A percentile compares a stretch with the other conserved stretches of the same genome.
Evolutionary conservation across 1,139 yeast species (phyloP).

Genomic region (Scheffersomyces insectosa): DNA sequence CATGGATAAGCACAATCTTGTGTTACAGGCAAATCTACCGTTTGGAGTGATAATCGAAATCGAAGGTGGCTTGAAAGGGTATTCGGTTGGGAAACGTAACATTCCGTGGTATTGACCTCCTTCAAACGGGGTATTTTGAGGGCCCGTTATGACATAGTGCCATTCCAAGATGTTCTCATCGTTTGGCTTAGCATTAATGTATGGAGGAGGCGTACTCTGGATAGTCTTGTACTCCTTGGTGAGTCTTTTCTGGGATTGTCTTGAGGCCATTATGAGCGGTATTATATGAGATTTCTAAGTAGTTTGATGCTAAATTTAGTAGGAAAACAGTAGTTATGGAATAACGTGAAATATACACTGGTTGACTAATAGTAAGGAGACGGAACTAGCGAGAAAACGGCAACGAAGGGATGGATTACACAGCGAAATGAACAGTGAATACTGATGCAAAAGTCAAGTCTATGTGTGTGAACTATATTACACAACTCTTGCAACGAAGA

Average conservation of each 20-base stretch:
- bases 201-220: conserved; percentile 78
- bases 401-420: too few species aligned
- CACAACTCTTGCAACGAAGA: too few species aligned
- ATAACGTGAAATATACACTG: too few species aligned
- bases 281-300: too few species aligned
- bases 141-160: conserved; percentile 83
- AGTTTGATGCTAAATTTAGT: too few species aligned
- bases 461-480: too few species aligned
- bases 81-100: conserved; percentile 78
- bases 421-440: too few species aligned
- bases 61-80: conserved; percentile 92
- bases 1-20: conserved; percentile 82
- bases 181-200: conserved; percentile 76
- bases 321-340: too few species aligned
- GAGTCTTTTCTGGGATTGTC: conserved; percentile 52
- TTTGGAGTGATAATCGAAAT: conserved; percentile 88
- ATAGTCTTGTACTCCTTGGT: conserved; percentile 79
- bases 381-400: too few species aligned
- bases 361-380: too few species aligned
- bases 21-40: conserved; percentile 75
- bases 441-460: too few species aligned
- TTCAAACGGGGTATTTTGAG: conserved; percentile 81
- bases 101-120: conserved; percentile 92
- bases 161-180: conserved; percentile 57
- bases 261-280: conserved; percentile 42